phyloP scores from a whole-genome alignment of 164 flowering plant species.

The Umbellularia californica region DNA sequence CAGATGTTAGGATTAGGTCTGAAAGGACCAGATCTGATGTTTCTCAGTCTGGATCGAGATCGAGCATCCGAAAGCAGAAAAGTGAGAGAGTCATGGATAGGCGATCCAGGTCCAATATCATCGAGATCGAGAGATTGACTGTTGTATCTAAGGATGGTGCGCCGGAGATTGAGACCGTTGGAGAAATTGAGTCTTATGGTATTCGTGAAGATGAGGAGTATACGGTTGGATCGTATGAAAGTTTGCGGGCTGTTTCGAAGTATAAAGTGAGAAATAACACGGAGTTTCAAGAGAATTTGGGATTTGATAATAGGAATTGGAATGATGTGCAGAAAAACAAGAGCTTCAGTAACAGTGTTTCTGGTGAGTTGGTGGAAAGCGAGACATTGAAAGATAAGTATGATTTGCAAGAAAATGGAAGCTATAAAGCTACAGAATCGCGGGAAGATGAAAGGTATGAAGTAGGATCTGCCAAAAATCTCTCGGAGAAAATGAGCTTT shows the following conservation, averaged over 20 bases:
- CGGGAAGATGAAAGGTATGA: constrained; percentile 13
- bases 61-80: constrained; percentile 16
- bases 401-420: constrained; percentile 5
- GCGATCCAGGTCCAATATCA: constrained; percentile 23
- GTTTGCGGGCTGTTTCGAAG: neutral
- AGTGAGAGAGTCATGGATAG: constrained; percentile 15
- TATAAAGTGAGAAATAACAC: constrained; percentile 15
- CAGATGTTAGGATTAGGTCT: constrained; percentile 21
- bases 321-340: constrained; percentile 20
- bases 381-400: constrained; percentile 9
- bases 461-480: constrained; percentile 14
- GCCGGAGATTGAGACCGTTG: constrained; percentile 12
- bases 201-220: constrained; percentile 16
- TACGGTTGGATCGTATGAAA: constrained; percentile 1
- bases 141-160: constrained; percentile 12
- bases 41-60: constrained; percentile 16
- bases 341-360: constrained; percentile 13
- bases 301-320: constrained; percentile 27
- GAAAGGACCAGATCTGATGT: constrained; percentile 48
- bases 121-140: constrained; percentile 14
- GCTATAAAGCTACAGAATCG: constrained; percentile 9
- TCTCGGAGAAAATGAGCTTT: constrained; percentile 12
- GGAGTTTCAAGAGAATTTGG: constrained; percentile 9
- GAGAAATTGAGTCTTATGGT: constrained; percentile 14
- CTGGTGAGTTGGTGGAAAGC: constrained; percentile 10